Base-by-base conservation (phyloP, 495 filamentous ascomycete genomes). In the Talaromyces proteolyticus region DNA sequence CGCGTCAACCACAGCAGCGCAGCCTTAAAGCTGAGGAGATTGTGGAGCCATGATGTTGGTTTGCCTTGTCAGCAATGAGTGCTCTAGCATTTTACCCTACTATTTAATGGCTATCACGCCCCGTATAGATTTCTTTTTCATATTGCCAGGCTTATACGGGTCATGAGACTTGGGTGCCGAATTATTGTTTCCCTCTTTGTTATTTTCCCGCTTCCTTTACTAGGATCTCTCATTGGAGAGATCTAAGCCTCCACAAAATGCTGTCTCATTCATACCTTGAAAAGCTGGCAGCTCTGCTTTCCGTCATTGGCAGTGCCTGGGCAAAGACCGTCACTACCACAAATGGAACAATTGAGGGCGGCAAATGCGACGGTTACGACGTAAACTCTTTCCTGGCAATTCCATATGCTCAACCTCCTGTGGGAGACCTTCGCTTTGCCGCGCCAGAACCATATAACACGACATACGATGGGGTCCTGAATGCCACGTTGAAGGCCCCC, bases 351-450 rank as follows among this genome's bases (percentile, higher is more conserved):
- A 29, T 29, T 29, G 25, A 29, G 25, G 25, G 25, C 25, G 25
- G 25, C 25, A 29, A 29, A 29, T 29, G 25, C 25, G 25, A 29
- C 25, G 25, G 25, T 29, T 29, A 29, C 25, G 60, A 57, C 14
- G 56, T 76, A 8, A 78, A 82, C 10, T 56, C 58, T 38, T 87
- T 85, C 58, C 77, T 81, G 43, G 82, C 79, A 3, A 76, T 88
- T 11, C 84, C 85, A 1, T 87, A 79, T 56, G 84, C 84, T 6
- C 72, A 82, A 49, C 72, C 77, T 4, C 84, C 85, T 1, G 70
- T 75, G 2, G 80, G 75, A 0, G 57, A 72, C 2, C 72, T 82
- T 37, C 73, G 84, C 3, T 76, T 88, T 56, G 77, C 77, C 41
- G 63, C 74, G 14, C 81, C 85, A 0, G 75, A 80, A 60, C 25